Evolutionary conservation across 192 early-diverging fungal genomes (phyloP).

Genomic region (Funneliformis geosporum): DNA sequence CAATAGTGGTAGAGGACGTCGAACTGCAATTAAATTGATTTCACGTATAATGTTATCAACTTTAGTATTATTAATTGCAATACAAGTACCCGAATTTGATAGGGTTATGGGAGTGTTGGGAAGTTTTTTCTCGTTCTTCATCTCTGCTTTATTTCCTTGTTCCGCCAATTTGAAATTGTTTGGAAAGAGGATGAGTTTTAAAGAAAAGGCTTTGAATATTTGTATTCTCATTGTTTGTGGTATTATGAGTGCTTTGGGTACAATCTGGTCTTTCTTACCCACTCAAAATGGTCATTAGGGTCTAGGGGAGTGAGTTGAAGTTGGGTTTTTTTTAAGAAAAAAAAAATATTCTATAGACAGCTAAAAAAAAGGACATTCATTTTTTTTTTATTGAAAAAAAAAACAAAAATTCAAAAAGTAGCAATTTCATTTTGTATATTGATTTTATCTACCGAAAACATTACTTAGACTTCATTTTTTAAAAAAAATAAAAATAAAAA

Average conservation of each 20-base stretch:
- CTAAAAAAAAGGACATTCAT: too few species aligned
- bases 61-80: conserved; percentile 51
- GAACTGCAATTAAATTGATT: conserved; percentile 30
- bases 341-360: too few species aligned
- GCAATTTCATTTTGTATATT: too few species aligned
- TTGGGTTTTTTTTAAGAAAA: too few species aligned
- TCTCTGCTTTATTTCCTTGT: conserved; percentile 55
- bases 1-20: conserved; percentile 35
- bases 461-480: too few species aligned
- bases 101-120: conserved; percentile 64
- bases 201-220: conserved; percentile 5
- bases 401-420: too few species aligned
- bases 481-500: too few species aligned
- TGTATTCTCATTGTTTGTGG: neutral
- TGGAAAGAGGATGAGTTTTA: conserved; percentile 22
- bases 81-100: conserved; percentile 67
- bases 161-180: conserved; percentile 48
- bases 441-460: too few species aligned
- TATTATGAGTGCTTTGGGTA: neutral
- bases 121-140: conserved; percentile 50
- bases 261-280: neutral
- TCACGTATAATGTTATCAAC: conserved; percentile 41
- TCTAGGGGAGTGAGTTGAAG: neutral
- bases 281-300: neutral
- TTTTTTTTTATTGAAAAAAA: too few species aligned